Evolutionary conservation across 2,329 filamentous ascomycete species (phyloP).

Genomic region (Calonectria montana): DNA sequence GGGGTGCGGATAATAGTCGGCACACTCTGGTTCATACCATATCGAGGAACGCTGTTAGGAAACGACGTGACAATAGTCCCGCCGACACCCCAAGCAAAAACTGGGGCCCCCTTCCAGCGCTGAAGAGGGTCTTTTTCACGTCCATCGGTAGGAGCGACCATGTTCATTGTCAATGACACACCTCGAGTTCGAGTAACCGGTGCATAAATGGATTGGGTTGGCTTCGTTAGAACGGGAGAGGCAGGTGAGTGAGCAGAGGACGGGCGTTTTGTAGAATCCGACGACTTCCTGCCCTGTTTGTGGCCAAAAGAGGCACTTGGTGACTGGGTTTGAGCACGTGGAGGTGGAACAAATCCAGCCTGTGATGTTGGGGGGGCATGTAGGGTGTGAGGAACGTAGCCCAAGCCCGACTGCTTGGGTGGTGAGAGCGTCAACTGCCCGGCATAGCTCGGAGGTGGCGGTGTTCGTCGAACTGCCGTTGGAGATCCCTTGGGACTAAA

Average conservation of each 20-base stretch:
- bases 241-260: slow-evolving; percentile 63
- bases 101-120: slow-evolving; percentile 89
- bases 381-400: slow-evolving; percentile 62
- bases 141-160: slow-evolving; percentile 73
- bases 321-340: slow-evolving; percentile 72
- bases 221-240: slow-evolving; percentile 46
- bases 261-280: slow-evolving; percentile 63
- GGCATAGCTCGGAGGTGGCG: slow-evolving; percentile 58
- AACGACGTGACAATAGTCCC: slow-evolving; percentile 87
- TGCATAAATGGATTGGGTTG: slow-evolving; percentile 41
- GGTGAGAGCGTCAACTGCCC: slow-evolving; percentile 63
- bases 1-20: slow-evolving; percentile 86
- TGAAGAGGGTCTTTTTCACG: slow-evolving; percentile 81
- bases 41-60: slow-evolving; percentile 88
- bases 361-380: slow-evolving; percentile 47
- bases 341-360: slow-evolving; percentile 64
- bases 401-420: slow-evolving; percentile 64
- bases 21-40: slow-evolving; percentile 76
- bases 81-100: slow-evolving; percentile 89
- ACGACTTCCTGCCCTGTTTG: slow-evolving; percentile 44
- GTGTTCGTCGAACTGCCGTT: slow-evolving; percentile 56
- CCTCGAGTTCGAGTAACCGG: slow-evolving; percentile 58
- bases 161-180: slow-evolving; percentile 66
- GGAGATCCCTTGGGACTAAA: slow-evolving; percentile 53
- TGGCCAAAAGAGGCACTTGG: slow-evolving; percentile 61